A percentile compares a stretch with the other conserved stretches of the same genome.
Evolutionary conservation across 768 basidiomycete species (phyloP).

Genomic region (Agrocybe praecox): DNA sequence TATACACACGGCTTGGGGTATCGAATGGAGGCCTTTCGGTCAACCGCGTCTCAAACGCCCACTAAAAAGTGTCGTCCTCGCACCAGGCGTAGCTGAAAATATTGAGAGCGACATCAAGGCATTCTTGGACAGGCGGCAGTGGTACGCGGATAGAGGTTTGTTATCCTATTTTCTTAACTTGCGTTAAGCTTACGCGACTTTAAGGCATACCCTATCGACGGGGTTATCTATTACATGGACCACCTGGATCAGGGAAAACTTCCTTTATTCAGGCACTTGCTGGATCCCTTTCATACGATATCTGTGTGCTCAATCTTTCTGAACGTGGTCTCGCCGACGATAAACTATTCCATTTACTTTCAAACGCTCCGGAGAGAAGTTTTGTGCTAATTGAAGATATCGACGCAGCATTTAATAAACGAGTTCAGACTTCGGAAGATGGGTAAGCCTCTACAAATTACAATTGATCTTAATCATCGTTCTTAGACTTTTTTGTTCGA

Average conservation of each 20-base stretch:
- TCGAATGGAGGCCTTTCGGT: slow-evolving; percentile 96
- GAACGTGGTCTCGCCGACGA: slow-evolving; percentile 97
- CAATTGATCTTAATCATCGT: slow-evolving; percentile 14
- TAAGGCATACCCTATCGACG: slow-evolving; percentile 97
- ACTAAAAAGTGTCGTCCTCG: slow-evolving; percentile 86
- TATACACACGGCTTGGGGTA: slow-evolving; percentile 95
- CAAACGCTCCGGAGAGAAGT: slow-evolving; percentile 90
- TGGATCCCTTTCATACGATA: slow-evolving; percentile 90
- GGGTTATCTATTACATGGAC: slow-evolving; percentile 93
- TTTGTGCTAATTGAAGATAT: slow-evolving; percentile 97
- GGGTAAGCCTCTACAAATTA: slow-evolving; percentile 58
- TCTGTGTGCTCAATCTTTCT: slow-evolving; percentile 93
- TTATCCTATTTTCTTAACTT: slow-evolving; percentile 37
- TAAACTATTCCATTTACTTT: slow-evolving; percentile 90
- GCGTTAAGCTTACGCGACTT: neutral
- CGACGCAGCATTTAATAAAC: slow-evolving; percentile 95
- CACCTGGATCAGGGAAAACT: slow-evolving; percentile 97
- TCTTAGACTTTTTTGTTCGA: neutral
- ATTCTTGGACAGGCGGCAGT: slow-evolving; percentile 82
- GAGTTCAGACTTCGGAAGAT: slow-evolving; percentile 88
- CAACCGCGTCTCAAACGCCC: slow-evolving; percentile 87
- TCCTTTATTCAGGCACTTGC: slow-evolving; percentile 98
- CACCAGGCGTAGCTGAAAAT: slow-evolving; percentile 77
- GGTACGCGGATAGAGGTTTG: slow-evolving; percentile 96
- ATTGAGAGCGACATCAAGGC: slow-evolving; percentile 81